A percentile compares a stretch with the other conserved stretches of the same genome.
These are phyloP conservation scores for Cordyceps cateniannulata DNA, from an alignment of 2,329 filamentous ascomycete genomes.

Conservation along the genomic window DNA sequence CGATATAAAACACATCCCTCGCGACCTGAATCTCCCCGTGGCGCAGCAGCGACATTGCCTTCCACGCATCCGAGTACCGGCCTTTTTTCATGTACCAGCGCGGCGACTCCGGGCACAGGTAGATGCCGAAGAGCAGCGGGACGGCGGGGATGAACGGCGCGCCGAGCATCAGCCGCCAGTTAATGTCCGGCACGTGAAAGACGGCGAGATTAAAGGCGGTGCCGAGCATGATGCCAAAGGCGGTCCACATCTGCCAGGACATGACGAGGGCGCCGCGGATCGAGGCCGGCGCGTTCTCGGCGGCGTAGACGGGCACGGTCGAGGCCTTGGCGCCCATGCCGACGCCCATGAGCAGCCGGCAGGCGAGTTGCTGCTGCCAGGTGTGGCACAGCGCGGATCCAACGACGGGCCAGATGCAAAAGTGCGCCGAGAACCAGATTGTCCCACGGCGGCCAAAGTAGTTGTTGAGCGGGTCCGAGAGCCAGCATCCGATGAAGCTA, in stretches of 20 bases:
- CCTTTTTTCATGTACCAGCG: constrained; percentile 64
- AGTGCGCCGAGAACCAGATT: constrained; percentile 69
- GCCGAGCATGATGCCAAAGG: constrained; percentile 56
- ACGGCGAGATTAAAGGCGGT: constrained; percentile 22
- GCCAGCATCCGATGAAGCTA: constrained; percentile 50
- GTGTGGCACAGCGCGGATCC: constrained; percentile 63
- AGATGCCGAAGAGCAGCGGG: constrained; percentile 52
- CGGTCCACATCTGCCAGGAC: constrained; percentile 70
- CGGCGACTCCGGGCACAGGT: constrained; percentile 59
- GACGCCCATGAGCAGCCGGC: constrained; percentile 67
- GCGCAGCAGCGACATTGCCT: constrained; percentile 45
- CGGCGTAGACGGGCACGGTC: constrained; percentile 69
- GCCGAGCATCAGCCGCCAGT: constrained; percentile 61
- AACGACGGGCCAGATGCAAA: constrained; percentile 64
- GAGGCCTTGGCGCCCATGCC: constrained; percentile 73
- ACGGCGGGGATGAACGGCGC: constrained; percentile 57
- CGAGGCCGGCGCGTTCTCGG: constrained; percentile 63
- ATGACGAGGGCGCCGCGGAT: constrained; percentile 74
- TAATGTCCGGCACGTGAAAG: constrained; percentile 36
- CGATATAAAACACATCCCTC: constrained; percentile 59
- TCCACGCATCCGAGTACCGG: constrained; percentile 53
- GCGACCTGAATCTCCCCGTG: constrained; percentile 51
- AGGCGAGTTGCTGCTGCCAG: constrained; percentile 66
- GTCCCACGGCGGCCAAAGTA: constrained; percentile 38
- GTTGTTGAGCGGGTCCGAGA: constrained; percentile 57